Evolutionary conservation across 257 asterid genomes (phyloP).

Genomic region (Nicotiana benthamiana): DNA sequence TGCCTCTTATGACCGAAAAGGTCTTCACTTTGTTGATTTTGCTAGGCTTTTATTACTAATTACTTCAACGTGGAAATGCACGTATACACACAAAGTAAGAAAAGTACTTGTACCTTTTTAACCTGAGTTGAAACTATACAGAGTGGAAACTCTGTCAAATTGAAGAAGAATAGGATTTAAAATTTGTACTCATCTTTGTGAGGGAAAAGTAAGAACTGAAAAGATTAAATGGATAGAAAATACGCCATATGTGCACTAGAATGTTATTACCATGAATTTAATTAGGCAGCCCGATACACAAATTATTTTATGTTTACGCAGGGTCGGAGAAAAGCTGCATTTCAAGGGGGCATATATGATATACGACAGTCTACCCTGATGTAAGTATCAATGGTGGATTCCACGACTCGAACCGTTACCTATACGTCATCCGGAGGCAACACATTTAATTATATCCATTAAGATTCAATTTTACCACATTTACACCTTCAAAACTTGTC

Average conservation of each 20-base stretch:
- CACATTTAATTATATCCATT: too few relatives aligned
- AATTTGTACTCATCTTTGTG: neutral
- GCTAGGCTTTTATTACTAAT: neutral
- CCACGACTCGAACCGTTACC: too few relatives aligned
- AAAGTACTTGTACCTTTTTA: neutral
- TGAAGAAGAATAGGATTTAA: too few relatives aligned
- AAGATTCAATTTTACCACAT: neutral
- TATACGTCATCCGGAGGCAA: too few relatives aligned
- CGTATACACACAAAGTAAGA: neutral
- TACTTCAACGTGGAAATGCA: constrained; percentile 4
- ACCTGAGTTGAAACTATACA: neutral
- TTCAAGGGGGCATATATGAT: too few relatives aligned
- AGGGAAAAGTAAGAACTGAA: neutral
- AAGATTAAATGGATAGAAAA: neutral
- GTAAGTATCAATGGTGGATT: too few relatives aligned
- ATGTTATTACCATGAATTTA: neutral
- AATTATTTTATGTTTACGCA: too few relatives aligned
- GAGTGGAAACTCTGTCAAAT: too few relatives aligned
- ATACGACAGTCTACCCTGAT: too few relatives aligned
- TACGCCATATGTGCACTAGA: neutral
- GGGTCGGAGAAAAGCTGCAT: too few relatives aligned
- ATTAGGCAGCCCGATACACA: too few relatives aligned
- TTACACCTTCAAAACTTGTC: neutral
- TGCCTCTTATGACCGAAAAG: neutral
- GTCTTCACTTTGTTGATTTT: neutral